These are phyloP conservation scores for Zizania latifolia DNA, from an alignment of 176 grass and related monocot genomes.

Conservation along the genomic window DNA sequence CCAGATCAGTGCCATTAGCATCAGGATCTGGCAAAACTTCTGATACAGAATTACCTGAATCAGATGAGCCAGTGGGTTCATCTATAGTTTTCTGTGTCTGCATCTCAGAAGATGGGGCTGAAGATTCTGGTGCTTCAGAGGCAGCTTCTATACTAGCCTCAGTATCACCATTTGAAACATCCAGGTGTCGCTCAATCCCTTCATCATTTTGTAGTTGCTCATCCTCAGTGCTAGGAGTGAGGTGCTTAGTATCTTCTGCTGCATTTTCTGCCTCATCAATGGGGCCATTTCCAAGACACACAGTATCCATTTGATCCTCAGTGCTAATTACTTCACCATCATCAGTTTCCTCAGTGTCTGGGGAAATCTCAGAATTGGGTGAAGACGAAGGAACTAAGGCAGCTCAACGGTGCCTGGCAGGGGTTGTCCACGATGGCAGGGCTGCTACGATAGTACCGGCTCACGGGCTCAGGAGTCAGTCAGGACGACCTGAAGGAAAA, in stretches of 20 bases:
- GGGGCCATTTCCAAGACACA: conserved; percentile 37
- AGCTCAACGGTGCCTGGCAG: conserved; percentile 44
- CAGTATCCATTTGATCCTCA: conserved; percentile 38
- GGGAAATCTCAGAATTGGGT: conserved; percentile 47
- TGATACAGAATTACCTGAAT: background rate
- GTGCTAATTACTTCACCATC: conserved; percentile 34
- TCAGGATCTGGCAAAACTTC: conserved; percentile 18
- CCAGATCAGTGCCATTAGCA: conserved; percentile 16
- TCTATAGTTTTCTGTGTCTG: conserved; percentile 15
- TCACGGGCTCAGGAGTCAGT: too few relatives aligned
- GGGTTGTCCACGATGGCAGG: too few relatives aligned
- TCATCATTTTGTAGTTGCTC: conserved; percentile 27
- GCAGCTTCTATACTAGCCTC: conserved; percentile 29
- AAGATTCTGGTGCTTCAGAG: conserved; percentile 27
- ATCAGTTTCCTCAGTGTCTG: conserved; percentile 34
- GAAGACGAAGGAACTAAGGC: conserved; percentile 62
- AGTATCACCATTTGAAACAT: conserved; percentile 27
- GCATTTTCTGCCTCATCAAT: conserved; percentile 27
- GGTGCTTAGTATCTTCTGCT: conserved; percentile 30
- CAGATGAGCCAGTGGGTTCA: conserved; percentile 10
- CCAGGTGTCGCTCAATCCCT: conserved; percentile 8
- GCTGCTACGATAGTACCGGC: too few relatives aligned
- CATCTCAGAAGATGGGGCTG: conserved; percentile 1
- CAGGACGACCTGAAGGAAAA: too few relatives aligned
- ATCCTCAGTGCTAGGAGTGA: conserved; percentile 25